These are phyloP conservation scores for Dendryphion nanum DNA, from an alignment of 2,329 filamentous ascomycete species.

Conservation along the genomic window DNA sequence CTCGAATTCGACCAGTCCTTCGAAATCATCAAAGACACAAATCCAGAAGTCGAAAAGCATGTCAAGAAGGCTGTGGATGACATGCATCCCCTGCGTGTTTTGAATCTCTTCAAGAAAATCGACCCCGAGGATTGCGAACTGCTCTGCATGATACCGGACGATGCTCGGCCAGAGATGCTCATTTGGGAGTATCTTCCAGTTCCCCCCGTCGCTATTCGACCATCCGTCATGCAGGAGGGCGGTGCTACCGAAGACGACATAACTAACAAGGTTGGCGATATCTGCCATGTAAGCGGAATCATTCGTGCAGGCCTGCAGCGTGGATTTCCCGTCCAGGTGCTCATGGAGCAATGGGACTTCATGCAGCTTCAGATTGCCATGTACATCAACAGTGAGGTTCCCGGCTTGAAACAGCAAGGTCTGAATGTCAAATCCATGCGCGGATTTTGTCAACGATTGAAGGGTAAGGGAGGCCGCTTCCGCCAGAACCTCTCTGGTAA, in stretches of 20 bases:
- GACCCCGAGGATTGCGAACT: conserved; percentile 84
- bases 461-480: conserved; percentile 96
- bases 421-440: conserved; percentile 83
- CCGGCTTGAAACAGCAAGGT: conserved; percentile 83
- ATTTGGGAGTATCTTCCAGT: conserved; percentile 96
- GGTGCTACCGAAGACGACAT: conserved; percentile 95
- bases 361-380: conserved; percentile 92
- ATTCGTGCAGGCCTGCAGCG: conserved; percentile 80
- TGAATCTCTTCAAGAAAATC: conserved; percentile 90
- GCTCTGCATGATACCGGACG: conserved; percentile 79
- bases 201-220: conserved; percentile 89
- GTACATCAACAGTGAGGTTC: conserved; percentile 96
- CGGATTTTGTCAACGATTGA: conserved; percentile 91
- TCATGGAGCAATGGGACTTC: conserved; percentile 99
- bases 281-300: conserved; percentile 86
- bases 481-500: conserved; percentile 96
- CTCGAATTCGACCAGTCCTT: conserved; percentile 84
- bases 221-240: conserved; percentile 88
- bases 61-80: conserved; percentile 91
- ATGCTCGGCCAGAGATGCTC: conserved; percentile 92
- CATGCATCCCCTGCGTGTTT: conserved; percentile 80
- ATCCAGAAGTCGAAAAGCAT: conserved; percentile 85
- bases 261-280: conserved; percentile 95
- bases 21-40: conserved; percentile 70
- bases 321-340: conserved; percentile 79